Evolutionary conservation across 257 asterid species (phyloP).

Genomic region (Dorcoceras hygrometricum): DNA sequence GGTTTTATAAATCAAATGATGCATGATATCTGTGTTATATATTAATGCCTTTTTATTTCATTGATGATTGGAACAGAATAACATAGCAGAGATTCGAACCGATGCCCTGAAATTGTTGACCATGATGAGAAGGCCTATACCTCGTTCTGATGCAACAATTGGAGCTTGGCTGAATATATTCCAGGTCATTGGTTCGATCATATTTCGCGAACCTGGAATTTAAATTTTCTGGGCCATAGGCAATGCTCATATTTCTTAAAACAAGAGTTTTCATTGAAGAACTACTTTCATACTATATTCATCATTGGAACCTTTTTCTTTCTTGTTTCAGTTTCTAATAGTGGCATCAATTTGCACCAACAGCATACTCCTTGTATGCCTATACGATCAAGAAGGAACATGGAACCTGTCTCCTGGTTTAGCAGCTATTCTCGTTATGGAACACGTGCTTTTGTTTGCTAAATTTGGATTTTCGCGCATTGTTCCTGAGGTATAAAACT

Average conservation of each 20-base stretch:
- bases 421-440: conserved; percentile 85
- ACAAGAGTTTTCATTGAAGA: not conserved
- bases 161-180: conserved; percentile 97
- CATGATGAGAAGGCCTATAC: conserved; percentile 83
- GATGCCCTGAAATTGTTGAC: conserved; percentile 90
- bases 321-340: conserved; percentile 67
- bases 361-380: conserved; percentile 72
- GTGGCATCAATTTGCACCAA: conserved; percentile 90
- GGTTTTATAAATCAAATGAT: not conserved
- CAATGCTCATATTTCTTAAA: too few relatives aligned
- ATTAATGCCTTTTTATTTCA: not conserved
- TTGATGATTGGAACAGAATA: conserved; percentile 48
- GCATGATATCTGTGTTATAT: not conserved
- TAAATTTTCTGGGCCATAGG: too few relatives aligned
- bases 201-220: not conserved
- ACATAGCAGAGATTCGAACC: conserved; percentile 83
- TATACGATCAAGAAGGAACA: conserved; percentile 73
- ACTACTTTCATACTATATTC: not conserved
- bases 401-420: conserved; percentile 95
- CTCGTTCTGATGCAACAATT: conserved; percentile 78
- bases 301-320: not conserved
- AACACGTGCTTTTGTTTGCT: conserved; percentile 63
- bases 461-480: not conserved
- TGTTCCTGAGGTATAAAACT: not conserved
- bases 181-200: conserved; percentile 47